Conservation (phyloP, 768 basidiomycete genomes). For the Gymnopilus junonius region DNA sequence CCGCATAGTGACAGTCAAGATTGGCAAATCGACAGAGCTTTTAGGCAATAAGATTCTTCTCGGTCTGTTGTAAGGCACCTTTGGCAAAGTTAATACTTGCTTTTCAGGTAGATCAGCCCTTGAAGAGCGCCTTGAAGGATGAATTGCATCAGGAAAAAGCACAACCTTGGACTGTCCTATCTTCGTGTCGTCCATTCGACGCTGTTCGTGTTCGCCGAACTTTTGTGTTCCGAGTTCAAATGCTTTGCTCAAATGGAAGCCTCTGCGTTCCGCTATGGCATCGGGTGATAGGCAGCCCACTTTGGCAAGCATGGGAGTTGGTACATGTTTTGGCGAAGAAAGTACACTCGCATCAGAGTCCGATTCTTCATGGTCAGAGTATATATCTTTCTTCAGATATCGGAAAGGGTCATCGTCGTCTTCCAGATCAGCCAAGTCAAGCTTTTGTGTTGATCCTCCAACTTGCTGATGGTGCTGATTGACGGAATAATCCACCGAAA, state of each 20-base stretch:
- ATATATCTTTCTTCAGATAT: slow-evolving; percentile 5
- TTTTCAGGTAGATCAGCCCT: neutral
- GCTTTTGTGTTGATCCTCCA: neutral
- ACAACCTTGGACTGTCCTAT: neutral
- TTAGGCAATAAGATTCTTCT: slow-evolving; percentile 32
- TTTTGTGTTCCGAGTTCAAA: neutral
- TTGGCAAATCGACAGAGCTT: slow-evolving; percentile 31
- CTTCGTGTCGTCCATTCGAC: neutral
- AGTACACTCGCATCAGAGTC: neutral
- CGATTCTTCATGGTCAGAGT: slow-evolving; percentile 6
- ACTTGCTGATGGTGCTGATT: neutral
- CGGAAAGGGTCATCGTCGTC: neutral
- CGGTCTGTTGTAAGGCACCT: slow-evolving; percentile 28
- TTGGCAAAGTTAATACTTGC: slow-evolving; percentile 18
- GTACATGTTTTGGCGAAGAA: neutral
- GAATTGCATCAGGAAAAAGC: neutral
- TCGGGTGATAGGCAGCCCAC: neutral
- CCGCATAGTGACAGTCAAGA: slow-evolving; percentile 50
- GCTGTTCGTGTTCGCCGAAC: neutral
- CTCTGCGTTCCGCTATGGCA: neutral
- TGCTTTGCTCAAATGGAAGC: neutral
- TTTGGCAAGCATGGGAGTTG: neutral
- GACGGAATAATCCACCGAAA: too few species aligned
- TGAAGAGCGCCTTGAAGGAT: neutral
- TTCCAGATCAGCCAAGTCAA: neutral